Base-by-base conservation (phyloP, 2,329 filamentous ascomycete species). In the Fusarium sp. region DNA sequence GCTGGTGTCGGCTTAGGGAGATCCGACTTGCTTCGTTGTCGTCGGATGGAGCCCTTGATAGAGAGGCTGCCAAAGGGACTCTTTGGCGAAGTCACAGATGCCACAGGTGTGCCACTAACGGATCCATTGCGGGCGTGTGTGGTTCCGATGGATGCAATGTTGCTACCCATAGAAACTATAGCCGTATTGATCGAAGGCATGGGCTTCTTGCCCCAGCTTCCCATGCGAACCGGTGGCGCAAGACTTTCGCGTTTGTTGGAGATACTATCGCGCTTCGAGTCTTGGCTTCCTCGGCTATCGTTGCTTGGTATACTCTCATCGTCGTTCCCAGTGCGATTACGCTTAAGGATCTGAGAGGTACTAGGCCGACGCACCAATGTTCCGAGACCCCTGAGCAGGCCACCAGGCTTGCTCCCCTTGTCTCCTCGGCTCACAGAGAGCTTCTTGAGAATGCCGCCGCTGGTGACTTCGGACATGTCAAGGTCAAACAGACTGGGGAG, bases 391-490 rank as follows among this genome's bases (percentile, higher is more conserved):
- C 87, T 86, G 9, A 93, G 70, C 18, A 85, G 75, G 31, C 78
- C 79, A 27, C 84, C 76, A 87, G 86, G 79, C 86, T 91, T 54
- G 87, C 86, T 70, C 45, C 84, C 83, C 68, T 78, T 82, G 20
- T 81, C 81, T n/a, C 84, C 84, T 59, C 87, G 83, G 77, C 85
- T 87, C 73, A 92, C 85, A 9, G 88, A 89, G 50, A 90, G 83
- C 80, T 89, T 91, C 78, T 92, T 93, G 45, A 93, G 81, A 43
- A 94, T 86, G 27, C 91, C 90, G 64, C 88, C 88, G 10, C 85
- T 86, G 50, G 92, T 83, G 20, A 87, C 90, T 41, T 87, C 89
- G 52, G 92, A 80, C 14, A 81, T 73, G 24, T 85, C 91, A 31
- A 91, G 83, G 66, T 93, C 91, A 6, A 85, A 73, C 65, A 87